Conservation (phyloP, 129 eudicot species). For the Tanacetum coccineum region DNA sequence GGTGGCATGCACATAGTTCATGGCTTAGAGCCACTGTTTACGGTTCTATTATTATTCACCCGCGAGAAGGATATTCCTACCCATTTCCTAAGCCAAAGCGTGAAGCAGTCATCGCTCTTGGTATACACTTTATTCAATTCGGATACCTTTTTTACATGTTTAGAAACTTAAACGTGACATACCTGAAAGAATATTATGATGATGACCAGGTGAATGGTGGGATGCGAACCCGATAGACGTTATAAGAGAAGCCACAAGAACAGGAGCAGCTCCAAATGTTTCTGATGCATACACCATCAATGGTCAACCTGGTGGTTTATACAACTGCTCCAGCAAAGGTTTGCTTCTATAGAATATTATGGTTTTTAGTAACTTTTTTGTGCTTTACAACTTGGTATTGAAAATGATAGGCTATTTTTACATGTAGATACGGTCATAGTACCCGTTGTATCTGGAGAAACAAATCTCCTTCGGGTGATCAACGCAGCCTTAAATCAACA, state of each 20-base stretch:
- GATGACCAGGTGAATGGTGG: conserved; percentile 93
- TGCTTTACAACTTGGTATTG: too few relatives aligned
- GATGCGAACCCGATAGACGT: conserved; percentile 75
- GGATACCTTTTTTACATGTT: background rate
- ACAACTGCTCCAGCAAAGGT: conserved; percentile 87
- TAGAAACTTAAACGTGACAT: background rate
- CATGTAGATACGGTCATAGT: conserved; percentile 61
- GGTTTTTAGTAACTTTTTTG: too few relatives aligned
- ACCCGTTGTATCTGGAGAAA: conserved; percentile 63
- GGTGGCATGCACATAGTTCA: conserved; percentile 99
- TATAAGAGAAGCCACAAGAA: conserved; percentile 72
- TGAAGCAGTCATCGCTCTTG: conserved; percentile 65
- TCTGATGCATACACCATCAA: conserved; percentile 96
- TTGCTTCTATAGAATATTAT: too few relatives aligned
- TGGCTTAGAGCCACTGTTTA: conserved; percentile 94
- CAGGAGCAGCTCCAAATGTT: conserved; percentile 88
- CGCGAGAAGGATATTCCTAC: conserved; percentile 60
- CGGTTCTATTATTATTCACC: conserved; percentile 76
- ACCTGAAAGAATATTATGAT: conserved; percentile 16
- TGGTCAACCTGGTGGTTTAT: conserved; percentile 97
- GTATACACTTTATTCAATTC: conserved; percentile 36
- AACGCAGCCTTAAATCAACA: conserved; percentile 83
- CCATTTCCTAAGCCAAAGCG: conserved; percentile 82
- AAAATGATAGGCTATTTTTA: conserved; percentile 2
- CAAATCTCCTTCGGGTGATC: conserved; percentile 67